Evolutionary conservation across 352 stramenopile species (phyloP).

Genomic region (Phytopythium helicoides): DNA sequence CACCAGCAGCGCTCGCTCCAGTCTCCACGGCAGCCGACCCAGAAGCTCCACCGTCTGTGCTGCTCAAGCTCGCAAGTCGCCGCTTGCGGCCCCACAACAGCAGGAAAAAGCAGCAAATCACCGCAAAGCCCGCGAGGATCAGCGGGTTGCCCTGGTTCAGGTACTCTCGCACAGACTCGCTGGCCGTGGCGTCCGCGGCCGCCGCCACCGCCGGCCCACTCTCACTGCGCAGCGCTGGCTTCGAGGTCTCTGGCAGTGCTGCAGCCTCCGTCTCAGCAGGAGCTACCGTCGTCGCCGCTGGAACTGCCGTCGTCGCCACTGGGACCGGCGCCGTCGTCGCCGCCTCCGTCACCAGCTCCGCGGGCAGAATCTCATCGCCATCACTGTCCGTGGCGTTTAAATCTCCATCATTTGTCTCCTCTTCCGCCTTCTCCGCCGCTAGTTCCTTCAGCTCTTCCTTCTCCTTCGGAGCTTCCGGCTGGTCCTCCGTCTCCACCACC

Average conservation of each 20-base stretch:
- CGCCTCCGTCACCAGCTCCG: slow-evolving; percentile 5
- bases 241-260: slow-evolving; percentile 12
- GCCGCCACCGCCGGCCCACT: slow-evolving; percentile 14
- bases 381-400: no score
- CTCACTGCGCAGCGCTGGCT: slow-evolving; percentile 32
- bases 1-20: neutral
- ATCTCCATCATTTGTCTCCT: no score
- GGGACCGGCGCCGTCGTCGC: slow-evolving; percentile 2
- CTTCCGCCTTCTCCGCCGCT: no score
- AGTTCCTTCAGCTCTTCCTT: no score
- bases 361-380: no score
- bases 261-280: neutral
- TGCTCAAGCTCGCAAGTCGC: slow-evolving; percentile 15
- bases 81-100: slow-evolving; percentile 52
- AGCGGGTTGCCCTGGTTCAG: slow-evolving; percentile 47
- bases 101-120: slow-evolving; percentile 56
- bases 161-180: slow-evolving; percentile 12
- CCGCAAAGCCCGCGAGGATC: slow-evolving; percentile 33
- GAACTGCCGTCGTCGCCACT: neutral
- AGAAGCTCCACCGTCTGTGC: slow-evolving; percentile 6
- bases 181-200: slow-evolving; percentile 12
- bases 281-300: neutral
- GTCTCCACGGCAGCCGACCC: slow-evolving; percentile 4
- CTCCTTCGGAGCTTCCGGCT: slow-evolving; percentile 2
- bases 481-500: slow-evolving; percentile 4